Percentiles rank a stretch among this genome's conserved stretches.
Evolutionary conservation across 1,139 yeast genomes (phyloP).

Genomic region (Debaryomycetaceae sp.): DNA sequence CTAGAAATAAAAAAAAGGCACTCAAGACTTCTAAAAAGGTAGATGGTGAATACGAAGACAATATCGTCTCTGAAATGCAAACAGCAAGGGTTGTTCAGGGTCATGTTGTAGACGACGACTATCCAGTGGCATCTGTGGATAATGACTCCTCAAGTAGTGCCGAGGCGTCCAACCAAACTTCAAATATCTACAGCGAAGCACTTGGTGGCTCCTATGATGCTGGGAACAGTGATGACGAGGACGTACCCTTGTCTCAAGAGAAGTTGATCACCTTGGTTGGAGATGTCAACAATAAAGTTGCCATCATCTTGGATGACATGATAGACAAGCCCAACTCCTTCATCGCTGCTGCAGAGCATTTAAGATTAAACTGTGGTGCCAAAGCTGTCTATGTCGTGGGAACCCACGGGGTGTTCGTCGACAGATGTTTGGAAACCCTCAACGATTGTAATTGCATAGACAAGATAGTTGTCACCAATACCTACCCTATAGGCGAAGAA

Average conservation of each 20-base stretch:
- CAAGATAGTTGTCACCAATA: constrained; percentile 88
- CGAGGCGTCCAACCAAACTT: constrained; percentile 11
- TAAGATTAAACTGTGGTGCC: constrained; percentile 93
- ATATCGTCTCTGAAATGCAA: constrained; percentile 80
- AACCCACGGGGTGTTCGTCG: constrained; percentile 92
- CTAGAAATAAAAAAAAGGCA: constrained; percentile 33
- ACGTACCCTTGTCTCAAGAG: constrained; percentile 64
- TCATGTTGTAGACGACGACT: constrained; percentile 92
- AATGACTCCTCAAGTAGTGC: constrained; percentile 7
- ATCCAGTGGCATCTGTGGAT: constrained; percentile 22
- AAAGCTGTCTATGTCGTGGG: constrained; percentile 86
- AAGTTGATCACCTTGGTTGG: constrained; percentile 95
- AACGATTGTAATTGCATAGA: constrained; percentile 80
- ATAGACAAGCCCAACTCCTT: constrained; percentile 92
- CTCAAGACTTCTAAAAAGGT: constrained; percentile 30
- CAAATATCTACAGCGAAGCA: constrained; percentile 46
- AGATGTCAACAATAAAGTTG: constrained; percentile 86
- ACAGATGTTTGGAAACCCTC: constrained; percentile 76
- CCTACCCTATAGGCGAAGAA: constrained; percentile 79
- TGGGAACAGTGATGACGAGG: constrained; percentile 70
- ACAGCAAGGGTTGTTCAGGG: constrained; percentile 96
- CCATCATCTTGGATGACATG: constrained; percentile 94
- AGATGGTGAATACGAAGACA: constrained; percentile 60
- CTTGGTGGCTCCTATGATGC: constrained; percentile 86
- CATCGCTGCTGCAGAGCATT: constrained; percentile 97